Conservation (phyloP, 352 stramenopile species). For the Phytophthora colocasiae region DNA sequence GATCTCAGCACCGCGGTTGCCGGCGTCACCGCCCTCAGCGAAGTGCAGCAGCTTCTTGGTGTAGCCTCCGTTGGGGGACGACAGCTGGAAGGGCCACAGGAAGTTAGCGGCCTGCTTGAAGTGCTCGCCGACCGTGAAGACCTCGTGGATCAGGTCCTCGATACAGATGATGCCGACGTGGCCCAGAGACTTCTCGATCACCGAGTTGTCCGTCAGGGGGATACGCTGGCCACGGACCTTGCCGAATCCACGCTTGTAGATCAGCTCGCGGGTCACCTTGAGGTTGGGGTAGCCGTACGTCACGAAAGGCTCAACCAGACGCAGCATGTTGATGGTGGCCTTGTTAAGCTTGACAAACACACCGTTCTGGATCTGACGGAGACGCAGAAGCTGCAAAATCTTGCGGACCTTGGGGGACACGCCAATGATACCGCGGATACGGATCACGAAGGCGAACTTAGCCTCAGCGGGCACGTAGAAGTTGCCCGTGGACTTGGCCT, state of each 20-base stretch:
- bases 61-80: slow-evolving; percentile 95
- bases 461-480: slow-evolving; percentile 98
- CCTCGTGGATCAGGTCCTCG: slow-evolving; percentile 99
- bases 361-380: slow-evolving; percentile 99
- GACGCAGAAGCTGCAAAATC: slow-evolving; percentile 99
- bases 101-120: slow-evolving; percentile 99
- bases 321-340: slow-evolving; percentile 99
- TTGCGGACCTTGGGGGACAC: slow-evolving; percentile 94
- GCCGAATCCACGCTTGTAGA: slow-evolving; percentile 99
- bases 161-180: slow-evolving; percentile 98
- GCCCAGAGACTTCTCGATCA: slow-evolving; percentile 97
- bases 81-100: slow-evolving; percentile 99
- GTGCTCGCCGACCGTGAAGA: slow-evolving; percentile 98
- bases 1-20: slow-evolving; percentile 93
- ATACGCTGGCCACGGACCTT: slow-evolving; percentile 99
- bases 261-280: slow-evolving; percentile 97
- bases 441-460: slow-evolving; percentile 98
- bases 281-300: slow-evolving; percentile 98
- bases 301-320: slow-evolving; percentile 98
- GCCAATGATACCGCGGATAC: slow-evolving; percentile 99
- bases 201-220: slow-evolving; percentile 96
- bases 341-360: slow-evolving; percentile 99
- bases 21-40: slow-evolving; percentile 93
- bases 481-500: slow-evolving; percentile 96
- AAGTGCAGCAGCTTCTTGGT: slow-evolving; percentile 96